phyloP scores from a whole-genome alignment of 2,329 filamentous ascomycete genomes.

The Myriosclerotinia curreyana region DNA sequence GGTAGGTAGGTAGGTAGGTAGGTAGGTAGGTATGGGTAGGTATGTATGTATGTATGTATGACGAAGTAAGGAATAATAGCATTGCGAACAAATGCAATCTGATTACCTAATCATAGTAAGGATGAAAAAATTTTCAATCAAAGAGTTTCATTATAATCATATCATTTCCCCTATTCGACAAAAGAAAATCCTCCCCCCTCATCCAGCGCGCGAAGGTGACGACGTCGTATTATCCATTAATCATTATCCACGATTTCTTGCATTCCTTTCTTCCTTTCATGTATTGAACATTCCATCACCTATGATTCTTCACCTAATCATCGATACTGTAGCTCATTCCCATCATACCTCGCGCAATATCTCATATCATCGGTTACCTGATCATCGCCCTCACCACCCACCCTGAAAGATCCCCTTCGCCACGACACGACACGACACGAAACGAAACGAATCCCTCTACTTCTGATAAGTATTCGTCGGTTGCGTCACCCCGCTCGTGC shows the following conservation, averaged over 20 bases:
- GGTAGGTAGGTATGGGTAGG: no score
- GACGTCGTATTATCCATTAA: constrained; percentile 8
- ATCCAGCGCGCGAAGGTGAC: not conserved
- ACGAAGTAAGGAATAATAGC: no score
- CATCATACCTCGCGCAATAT: no score
- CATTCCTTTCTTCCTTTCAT: not conserved
- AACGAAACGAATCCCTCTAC: not conserved
- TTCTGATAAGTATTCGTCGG: constrained; percentile 25
- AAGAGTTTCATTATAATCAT: not conserved
- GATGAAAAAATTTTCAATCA: not conserved
- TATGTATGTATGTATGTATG: no score
- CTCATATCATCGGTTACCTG: no score
- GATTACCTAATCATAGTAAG: no score
- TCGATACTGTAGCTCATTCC: no score
- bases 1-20: no score
- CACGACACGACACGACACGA: no score
- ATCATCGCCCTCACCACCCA: not conserved
- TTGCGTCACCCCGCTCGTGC: constrained; percentile 27
- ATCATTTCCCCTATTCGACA: not conserved
- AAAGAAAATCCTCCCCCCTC: not conserved
- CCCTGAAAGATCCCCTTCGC: not conserved
- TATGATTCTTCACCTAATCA: not conserved
- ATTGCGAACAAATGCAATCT: no score
- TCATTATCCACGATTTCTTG: not conserved
- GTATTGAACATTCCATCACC: not conserved